Base-by-base conservation (phyloP, 2,329 filamentous ascomycete genomes). In the Phaeosphaeria sp. region DNA sequence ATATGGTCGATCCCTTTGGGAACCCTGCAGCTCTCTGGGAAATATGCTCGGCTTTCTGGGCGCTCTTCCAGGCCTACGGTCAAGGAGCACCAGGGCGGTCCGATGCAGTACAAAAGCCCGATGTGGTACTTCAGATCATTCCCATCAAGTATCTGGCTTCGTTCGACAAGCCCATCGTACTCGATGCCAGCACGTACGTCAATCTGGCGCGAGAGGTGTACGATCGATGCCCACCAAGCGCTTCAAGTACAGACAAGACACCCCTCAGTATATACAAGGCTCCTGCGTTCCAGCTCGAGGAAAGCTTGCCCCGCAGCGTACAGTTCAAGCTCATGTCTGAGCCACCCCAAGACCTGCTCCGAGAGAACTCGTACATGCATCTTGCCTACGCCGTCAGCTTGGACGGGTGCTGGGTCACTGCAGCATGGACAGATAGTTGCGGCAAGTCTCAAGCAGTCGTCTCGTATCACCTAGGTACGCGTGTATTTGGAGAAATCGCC, bases 301-400 rank as follows among this genome's bases (percentile, higher is more conserved):
- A 89, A 62, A 81, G 86, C 0, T 79, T 90, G 3, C 90, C 91
- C 11, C 87, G 89, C 24, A 83, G 82, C 25, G 90, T 96, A 51
- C 90, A 91, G 49, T 95, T 96, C 77, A 90, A 91, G 72, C 78
- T 93, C 2, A 84, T 82, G 1, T 77, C 85, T 0, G 87, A 85
- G 15, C 89, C 91, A 2, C 91, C 91, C 0, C 85, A 87, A 18
- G 91, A 92, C 18, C 79, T 94, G 6, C 81, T 95, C 52, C 86
- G 90, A 54, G 91, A 95, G 72, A 92, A 93, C 63, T 91, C 88
- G 0, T 90, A 90, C 68, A 86, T 96, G 27, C 92, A 96, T 73
- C 80, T 96, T 45, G 91, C 89, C 1, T 96, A 96, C 69, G 86
- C 90, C 1, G 84, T 88, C 54, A 93, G 91, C 68, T 81, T 89